Percentiles rank a stretch among this genome's conserved stretches.
phyloP scores from a whole-genome alignment of 169 alveolate species.

The Ichthyophthirius multifiliis region DNA sequence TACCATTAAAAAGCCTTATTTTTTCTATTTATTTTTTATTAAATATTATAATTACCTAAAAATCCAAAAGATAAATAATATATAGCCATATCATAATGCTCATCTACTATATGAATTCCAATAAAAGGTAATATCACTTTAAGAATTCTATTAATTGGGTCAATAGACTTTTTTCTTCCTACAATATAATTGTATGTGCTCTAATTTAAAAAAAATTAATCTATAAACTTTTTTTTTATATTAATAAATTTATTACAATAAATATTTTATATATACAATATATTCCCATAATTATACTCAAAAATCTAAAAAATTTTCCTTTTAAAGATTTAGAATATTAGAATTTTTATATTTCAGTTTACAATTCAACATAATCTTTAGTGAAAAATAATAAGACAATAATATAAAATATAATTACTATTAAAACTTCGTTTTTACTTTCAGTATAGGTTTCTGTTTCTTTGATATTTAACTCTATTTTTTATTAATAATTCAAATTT shows the following conservation, averaged over 20 bases:
- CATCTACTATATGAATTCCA: conserved; percentile 22
- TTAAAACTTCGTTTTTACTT: no score
- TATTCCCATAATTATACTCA: not conserved
- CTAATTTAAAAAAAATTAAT: no score
- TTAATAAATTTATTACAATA: not conserved
- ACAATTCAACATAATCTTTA: not conserved
- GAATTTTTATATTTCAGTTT: not conserved
- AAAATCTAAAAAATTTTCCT: not conserved
- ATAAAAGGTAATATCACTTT: conserved; percentile 24
- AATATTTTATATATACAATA: not conserved
- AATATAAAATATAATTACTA: no score
- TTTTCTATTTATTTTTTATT: not conserved
- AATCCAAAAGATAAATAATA: conserved; percentile 29
- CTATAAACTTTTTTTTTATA: no score
- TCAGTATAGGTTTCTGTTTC: no score
- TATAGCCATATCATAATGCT: conserved; percentile 16
- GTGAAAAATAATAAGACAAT: no score
- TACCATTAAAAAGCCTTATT: conserved; percentile 6
- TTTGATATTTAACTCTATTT: no score
- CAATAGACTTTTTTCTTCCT: conserved; percentile 42
- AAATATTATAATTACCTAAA: conserved; percentile 28
- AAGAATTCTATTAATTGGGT: conserved; percentile 40
- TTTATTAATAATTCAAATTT: no score
- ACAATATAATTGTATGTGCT: conserved; percentile 21
- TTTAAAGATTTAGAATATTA: not conserved